Base-by-base conservation (phyloP, 352 stramenopile genomes). In the Phytopythium delawarense region DNA sequence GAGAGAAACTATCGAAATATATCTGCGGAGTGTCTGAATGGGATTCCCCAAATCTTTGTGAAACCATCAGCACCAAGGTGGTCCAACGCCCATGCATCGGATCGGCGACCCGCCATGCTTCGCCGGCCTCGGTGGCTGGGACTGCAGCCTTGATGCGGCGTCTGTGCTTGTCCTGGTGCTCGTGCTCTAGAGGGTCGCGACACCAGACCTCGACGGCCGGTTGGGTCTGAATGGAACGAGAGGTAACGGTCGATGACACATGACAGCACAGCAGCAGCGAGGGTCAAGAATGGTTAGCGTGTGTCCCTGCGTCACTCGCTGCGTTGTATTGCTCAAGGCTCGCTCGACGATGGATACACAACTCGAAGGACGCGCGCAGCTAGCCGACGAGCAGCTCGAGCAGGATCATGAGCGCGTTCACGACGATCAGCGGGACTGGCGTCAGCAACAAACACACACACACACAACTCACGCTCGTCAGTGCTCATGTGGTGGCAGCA, bases 371-470 rank as follows among this genome's bases (percentile, higher is more conserved):
- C 6, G 7, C 23, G 52, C 32, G 1, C 4, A 18, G 4, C 60
- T 68, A 94, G 11, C 86, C 86, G 69, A 93, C 88, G 51, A 93
- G 50, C 1, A 91, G 65, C 72, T 94, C 84, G 28, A 94, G 59
- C 32, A 94, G 42, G 59, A 94, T 93, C 79, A 92, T 91, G 9
- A 92, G 49, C 35, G 70, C 75, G 56, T 94, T 94, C 55, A 93
- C 79, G 30, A 88, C 72, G 71, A 94, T 92, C 40, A 94, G 72
- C 21, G 86, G 86, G 60, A 93, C 86, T 94, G 52, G 21, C 52
- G 2, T 2, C 6, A 25, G 42, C 42, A 48, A 2, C 42, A 12
- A 30, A 21, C 28, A 55, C 32, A 63, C 7, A 39, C 39, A 50
- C 39, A 13, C 34, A 57, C 23, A 66, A 0, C 28, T 54, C n/a